Conservation (phyloP, 495 filamentous ascomycete species). For the Aspergillus sclerotioniger region DNA sequence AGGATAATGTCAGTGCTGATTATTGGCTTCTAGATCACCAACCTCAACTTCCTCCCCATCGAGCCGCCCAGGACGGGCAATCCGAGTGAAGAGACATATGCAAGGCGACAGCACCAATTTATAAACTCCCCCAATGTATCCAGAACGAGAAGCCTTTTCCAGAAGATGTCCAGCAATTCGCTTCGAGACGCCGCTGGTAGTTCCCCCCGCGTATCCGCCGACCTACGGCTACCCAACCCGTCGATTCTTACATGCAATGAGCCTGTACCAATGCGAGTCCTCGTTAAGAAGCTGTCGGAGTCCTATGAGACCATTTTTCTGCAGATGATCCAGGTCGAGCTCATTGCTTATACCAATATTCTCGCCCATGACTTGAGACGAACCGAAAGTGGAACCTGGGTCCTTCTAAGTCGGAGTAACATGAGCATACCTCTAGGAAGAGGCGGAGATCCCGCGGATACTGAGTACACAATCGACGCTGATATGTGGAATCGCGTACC, state of each 20-base stretch:
- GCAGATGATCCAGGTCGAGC: slow-evolving; percentile 73
- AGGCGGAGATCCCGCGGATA: slow-evolving; percentile 56
- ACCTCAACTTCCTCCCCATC: slow-evolving; percentile 85
- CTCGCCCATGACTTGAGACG: slow-evolving; percentile 67
- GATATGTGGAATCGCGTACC: slow-evolving; percentile 64
- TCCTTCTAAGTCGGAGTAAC: slow-evolving; percentile 64
- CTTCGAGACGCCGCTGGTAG: slow-evolving; percentile 23
- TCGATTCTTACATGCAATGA: slow-evolving; percentile 87
- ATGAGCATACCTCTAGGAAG: slow-evolving; percentile 61
- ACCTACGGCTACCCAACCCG: slow-evolving; percentile 82
- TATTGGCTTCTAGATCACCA: slow-evolving; percentile 41
- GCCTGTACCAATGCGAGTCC: slow-evolving; percentile 73
- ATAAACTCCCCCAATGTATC: slow-evolving; percentile 35
- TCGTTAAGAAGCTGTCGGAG: slow-evolving; percentile 71
- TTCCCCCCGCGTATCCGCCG: slow-evolving; percentile 60
- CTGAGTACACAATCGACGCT: slow-evolving; percentile 65
- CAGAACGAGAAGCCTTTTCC: slow-evolving; percentile 58
- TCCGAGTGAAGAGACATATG: slow-evolving; percentile 76
- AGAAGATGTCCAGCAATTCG: slow-evolving; percentile 29
- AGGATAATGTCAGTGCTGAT: not conserved
- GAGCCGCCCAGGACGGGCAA: slow-evolving; percentile 74
- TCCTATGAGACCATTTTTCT: slow-evolving; percentile 64
- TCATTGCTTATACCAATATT: slow-evolving; percentile 77
- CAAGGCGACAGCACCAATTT: slow-evolving; percentile 78
- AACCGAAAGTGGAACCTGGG: slow-evolving; percentile 64